Evolutionary conservation across 805 yeast species (phyloP).

Genomic region (Blastobotrys parvus): DNA sequence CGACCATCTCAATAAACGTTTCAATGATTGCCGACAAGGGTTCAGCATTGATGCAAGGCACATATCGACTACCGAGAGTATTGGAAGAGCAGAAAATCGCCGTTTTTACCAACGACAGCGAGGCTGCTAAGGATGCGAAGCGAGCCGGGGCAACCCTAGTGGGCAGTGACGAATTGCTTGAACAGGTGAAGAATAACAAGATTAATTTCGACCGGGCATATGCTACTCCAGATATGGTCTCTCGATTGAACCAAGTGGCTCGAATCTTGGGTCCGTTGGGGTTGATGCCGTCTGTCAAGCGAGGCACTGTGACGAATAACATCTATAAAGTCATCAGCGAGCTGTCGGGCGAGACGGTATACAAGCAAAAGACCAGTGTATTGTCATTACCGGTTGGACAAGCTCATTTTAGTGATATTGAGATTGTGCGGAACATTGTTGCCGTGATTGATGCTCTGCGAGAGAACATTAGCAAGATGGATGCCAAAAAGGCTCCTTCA

Average conservation of each 20-base stretch:
- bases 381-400: constrained; percentile 67
- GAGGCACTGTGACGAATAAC: constrained; percentile 76
- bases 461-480: constrained; percentile 44
- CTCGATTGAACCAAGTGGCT: constrained; percentile 60
- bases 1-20: constrained; percentile 61
- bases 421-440: constrained; percentile 60
- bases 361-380: constrained; percentile 55
- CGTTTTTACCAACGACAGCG: constrained; percentile 57
- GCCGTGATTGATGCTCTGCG: constrained; percentile 58
- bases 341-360: constrained; percentile 62
- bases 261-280: constrained; percentile 81
- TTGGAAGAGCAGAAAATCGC: constrained; percentile 55
- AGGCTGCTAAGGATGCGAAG: constrained; percentile 43
- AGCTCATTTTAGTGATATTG: constrained; percentile 67
- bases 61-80: constrained; percentile 64
- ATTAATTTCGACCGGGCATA: constrained; percentile 64
- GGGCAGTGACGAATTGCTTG: constrained; percentile 68
- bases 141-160: constrained; percentile 53
- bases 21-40: constrained; percentile 68
- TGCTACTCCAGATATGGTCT: constrained; percentile 75
- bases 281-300: constrained; percentile 77
- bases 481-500: constrained; percentile 57
- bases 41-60: constrained; percentile 64
- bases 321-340: constrained; percentile 43
- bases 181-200: constrained; percentile 44